These are phyloP conservation scores for Nicotiana sylvestris DNA, from an alignment of 257 asterid genomes.

Conservation along the genomic window DNA sequence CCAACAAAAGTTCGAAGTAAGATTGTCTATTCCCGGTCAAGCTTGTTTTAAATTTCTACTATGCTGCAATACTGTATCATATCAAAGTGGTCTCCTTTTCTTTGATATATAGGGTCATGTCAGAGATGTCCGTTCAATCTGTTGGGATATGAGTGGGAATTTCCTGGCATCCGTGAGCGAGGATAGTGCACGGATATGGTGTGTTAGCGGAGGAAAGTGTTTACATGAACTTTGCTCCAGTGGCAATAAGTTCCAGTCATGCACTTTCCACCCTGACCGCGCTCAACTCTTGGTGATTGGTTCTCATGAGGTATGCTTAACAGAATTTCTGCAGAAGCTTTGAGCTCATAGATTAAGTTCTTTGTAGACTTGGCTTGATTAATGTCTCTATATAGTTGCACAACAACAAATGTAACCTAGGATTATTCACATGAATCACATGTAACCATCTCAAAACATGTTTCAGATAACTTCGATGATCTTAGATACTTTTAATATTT, in stretches of 20 bases:
- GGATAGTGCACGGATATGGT: constrained; percentile 46
- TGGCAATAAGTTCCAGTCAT: constrained; percentile 32
- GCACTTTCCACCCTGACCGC: constrained; percentile 44
- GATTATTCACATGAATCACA: no score
- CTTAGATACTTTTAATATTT: neutral
- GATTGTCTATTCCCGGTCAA: neutral
- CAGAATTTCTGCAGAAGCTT: neutral
- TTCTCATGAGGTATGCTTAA: constrained; percentile 32
- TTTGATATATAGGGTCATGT: constrained; percentile 35
- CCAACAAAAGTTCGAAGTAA: constrained; percentile 32
- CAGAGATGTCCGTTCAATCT: constrained; percentile 30
- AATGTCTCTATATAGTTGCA: neutral
- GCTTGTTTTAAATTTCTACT: neutral
- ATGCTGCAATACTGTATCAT: neutral
- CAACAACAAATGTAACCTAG: neutral
- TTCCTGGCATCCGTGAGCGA: constrained; percentile 41
- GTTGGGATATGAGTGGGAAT: constrained; percentile 39
- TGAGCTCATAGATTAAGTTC: neutral
- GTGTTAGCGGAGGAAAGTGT: constrained; percentile 23
- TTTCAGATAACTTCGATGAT: no score
- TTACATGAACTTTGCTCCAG: constrained; percentile 22
- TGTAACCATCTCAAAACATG: no score
- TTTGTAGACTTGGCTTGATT: neutral
- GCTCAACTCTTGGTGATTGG: constrained; percentile 38
- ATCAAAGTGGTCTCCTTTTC: neutral